Evolutionary conservation across 192 early-diverging fungal genomes (phyloP), one percentile per base, ranked within the genome.

Genomic region (Phlyctochytrium planicorne): DNA sequence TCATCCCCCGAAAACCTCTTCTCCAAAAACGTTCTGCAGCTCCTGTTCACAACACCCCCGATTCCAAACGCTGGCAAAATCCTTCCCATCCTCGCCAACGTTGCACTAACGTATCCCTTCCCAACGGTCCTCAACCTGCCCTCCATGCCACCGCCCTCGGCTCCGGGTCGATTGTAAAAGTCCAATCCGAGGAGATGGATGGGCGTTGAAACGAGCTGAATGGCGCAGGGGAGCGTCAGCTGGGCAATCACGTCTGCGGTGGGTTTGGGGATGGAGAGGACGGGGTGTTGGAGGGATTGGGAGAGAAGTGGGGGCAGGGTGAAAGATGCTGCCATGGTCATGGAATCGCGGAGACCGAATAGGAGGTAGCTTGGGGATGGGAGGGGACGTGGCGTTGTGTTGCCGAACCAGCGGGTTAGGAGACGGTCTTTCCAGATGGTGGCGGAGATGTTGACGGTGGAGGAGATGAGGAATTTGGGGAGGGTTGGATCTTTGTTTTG

Each of bases 1-100:
- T n/a, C n/a, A n/a, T n/a, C n/a, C n/a, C n/a, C n/a, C n/a, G n/a
- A n/a, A n/a, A n/a, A n/a, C n/a, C n/a, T n/a, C n/a, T n/a, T n/a
- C n/a, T n/a, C n/a, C n/a, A n/a, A n/a, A n/a, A n/a, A n/a, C n/a
- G n/a, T n/a, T n/a, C n/a, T n/a, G n/a, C n/a, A n/a, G n/a, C n/a
- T n/a, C 56, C 74, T 68, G 71, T 82, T 82, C 3, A 73, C 70
- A 10, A 82, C 69, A 20, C 75, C 78, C n/a, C 76, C 77, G 30
- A 82, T 70, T 6, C 78, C 78, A 73, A 74, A 82, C 25, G 81
- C 81, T 1, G 81, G 78, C 56, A 82, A 75, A 68, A 82, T 80
- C 31, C 81, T 61, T 3, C 66, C 72, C 37, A 73, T 71, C 24
- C 78, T 17, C 30, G 70, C 68, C 31, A 61, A 23, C 17, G 72